Base-by-base conservation (phyloP, 495 filamentous ascomycete genomes). In the Xylaria cubensis region DNA sequence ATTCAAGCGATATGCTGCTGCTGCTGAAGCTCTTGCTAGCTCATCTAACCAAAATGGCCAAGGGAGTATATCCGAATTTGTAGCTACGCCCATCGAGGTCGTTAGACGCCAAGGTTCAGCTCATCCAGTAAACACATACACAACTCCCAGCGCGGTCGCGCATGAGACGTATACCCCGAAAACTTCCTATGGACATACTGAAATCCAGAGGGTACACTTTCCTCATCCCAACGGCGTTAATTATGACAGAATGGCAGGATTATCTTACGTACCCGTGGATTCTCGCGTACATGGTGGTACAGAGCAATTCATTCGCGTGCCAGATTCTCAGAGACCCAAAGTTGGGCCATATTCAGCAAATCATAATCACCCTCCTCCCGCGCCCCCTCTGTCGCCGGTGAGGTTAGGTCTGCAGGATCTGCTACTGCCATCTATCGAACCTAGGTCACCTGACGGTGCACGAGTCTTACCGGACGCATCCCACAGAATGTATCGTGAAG, bases 1-100 rank as follows among this genome's bases (percentile, higher is more conserved):
- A 41, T 79, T 79, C 66, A 79, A 76, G 64, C 75, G 77, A 78
- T 79, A 79, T 64, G 77, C 77, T 69, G 76, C 76, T 42, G 77
- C 76, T 44, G 77, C 77, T 34, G 73, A 79, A 74, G 77, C 77
- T 41, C 74, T 79, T n/a, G 74, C 77, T 29, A 71, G 61, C 58
- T 64, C 74, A 41, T 68, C 74, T 41, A 46, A 48, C 24, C 71
- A 72, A 17, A 69, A 65, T 53, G 61, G 50, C 19, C 63, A 65
- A 73, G 70, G 64, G 53, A 76, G 63, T 70, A 72, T 72, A n/a
- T 70, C 64, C 48, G 71, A 66, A 53, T 50, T 55, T 32, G 66
- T 68, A 70, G 32, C 74, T 53, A 32, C 55, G 19, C 58, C 71
- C 42, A 51, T 71, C 50, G 74, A 77, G 64, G 65, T 75, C 34